Evolutionary conservation across 1,139 yeast genomes (phyloP).

Genomic region (Williopsis jadinii): DNA sequence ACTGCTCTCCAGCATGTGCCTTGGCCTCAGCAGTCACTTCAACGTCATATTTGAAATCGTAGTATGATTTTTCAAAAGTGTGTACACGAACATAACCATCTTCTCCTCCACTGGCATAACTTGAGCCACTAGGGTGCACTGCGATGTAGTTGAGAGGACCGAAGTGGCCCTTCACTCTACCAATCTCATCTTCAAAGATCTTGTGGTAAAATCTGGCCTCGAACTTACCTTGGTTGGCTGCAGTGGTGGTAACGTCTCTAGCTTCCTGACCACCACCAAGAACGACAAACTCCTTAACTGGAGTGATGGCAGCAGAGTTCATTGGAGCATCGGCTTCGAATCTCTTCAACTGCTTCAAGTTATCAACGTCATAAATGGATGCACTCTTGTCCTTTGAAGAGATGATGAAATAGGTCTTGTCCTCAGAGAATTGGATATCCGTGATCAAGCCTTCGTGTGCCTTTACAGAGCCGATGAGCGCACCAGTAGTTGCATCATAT

Average conservation of each 20-base stretch:
- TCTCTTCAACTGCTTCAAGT: conserved; percentile 64
- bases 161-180: conserved; percentile 97
- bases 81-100: conserved; percentile 96
- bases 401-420: conserved; percentile 83
- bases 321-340: conserved; percentile 89
- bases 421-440: conserved; percentile 86
- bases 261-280: conserved; percentile 99
- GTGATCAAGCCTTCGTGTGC: conserved; percentile 78
- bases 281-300: conserved; percentile 83
- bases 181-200: conserved; percentile 90
- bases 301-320: conserved; percentile 93
- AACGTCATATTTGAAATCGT: conserved; percentile 87
- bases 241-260: conserved; percentile 92
- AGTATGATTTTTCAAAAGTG: conserved; percentile 86
- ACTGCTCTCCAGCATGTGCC: conserved; percentile 5
- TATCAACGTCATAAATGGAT: conserved; percentile 71
- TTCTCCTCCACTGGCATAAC: conserved; percentile 96
- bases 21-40: conserved; percentile 65
- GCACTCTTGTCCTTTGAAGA: conserved; percentile 91
- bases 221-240: conserved; percentile 91
- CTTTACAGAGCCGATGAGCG: conserved; percentile 47
- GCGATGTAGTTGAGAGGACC: conserved; percentile 96
- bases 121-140: conserved; percentile 89
- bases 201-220: conserved; percentile 96
- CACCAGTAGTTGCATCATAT: conserved; percentile 72